Evolutionary conservation across 176 grass and related monocot species (phyloP), one percentile per base, ranked within the genome.

Genomic region (Eragrostis nindensis): DNA sequence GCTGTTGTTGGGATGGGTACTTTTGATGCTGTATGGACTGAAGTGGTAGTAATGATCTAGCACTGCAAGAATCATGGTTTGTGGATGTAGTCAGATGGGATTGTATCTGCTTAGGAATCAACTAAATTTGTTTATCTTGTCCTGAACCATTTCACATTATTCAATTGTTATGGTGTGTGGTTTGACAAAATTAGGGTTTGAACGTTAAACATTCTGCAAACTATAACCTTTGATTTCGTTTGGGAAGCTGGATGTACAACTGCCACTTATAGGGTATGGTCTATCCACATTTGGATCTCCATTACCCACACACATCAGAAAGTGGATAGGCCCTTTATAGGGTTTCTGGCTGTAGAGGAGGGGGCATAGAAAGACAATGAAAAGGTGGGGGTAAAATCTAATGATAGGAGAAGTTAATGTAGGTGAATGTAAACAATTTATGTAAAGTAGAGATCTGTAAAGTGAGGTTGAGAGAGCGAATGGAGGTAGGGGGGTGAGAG

Each of bases 121-220:
- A 82, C 15, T 65, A 74, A 82, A 74, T 73, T 82, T 42, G 44
- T 24, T 7, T 62, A 43, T 49, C 13, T 39, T 40, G 12, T 26
- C 61, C 42, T 60, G 18, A 61, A 2, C 21, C 14, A 32, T 39
- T 68, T 42, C 36, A 55, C 77, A 27, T 68, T 36, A 36, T 36
- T 36, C 32, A 36, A 36, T 36, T 36, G 32, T 52, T n/a, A 42
- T 40, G 45, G 59, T 65, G 30, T 72, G 21, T 50, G 27, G 43
- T 62, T 46, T 52, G 14, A 21, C 16, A 42, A 42, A 65, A 38
- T 17, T 17, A 42, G n/a, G 11, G 39, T 68, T 68, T 14, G 25
- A 25, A 47, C 73, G 57, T 62, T 18, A 15, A 9, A 40, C 57
- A 48, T 27, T 68, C 68, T 54, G 16, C 50, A 2, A 26, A 30